Percentiles rank a stretch among this genome's conserved stretches.
Evolutionary conservation across 2,329 filamentous ascomycete species (phyloP).

Genomic region (Hymenoscyphus albidus): DNA sequence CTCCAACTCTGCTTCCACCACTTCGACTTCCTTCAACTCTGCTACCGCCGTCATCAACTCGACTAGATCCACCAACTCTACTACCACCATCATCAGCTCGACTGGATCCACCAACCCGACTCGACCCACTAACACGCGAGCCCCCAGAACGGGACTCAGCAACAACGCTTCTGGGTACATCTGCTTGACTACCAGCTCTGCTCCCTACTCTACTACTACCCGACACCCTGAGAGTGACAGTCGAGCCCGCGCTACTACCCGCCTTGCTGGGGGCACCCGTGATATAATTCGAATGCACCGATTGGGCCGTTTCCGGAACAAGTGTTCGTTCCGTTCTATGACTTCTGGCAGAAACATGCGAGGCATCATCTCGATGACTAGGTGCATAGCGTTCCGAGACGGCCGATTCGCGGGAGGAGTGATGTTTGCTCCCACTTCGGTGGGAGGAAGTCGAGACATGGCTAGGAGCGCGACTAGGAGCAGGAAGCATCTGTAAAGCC

Average conservation of each 20-base stretch:
- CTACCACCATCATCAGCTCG: not conserved
- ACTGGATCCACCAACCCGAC: not conserved
- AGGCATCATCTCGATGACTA: conserved; percentile 1
- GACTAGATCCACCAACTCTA: not conserved
- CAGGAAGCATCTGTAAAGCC: conserved; percentile 14
- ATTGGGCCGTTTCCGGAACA: not conserved
- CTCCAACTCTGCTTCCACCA: not conserved
- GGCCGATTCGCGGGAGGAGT: not conserved
- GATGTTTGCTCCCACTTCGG: not conserved
- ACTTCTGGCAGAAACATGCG: conserved; percentile 8
- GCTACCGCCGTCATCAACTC: not conserved
- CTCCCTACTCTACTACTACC: not conserved
- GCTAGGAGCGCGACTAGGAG: not conserved
- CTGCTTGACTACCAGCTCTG: conserved; percentile 16
- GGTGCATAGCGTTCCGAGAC: not conserved
- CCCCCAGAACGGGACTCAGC: conserved; percentile 1
- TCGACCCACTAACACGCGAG: not conserved
- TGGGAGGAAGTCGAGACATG: too few relatives aligned
- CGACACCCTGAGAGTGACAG: not conserved
- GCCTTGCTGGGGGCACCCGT: conserved; percentile 3
- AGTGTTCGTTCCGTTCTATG: conserved; percentile 6
- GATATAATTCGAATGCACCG: not conserved
- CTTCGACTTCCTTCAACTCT: not conserved
- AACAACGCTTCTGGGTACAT: conserved; percentile 24
- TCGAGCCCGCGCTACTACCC: not conserved